Evolutionary conservation across 352 stramenopile genomes (phyloP), one percentile per base, ranked within the genome.

Genomic region (Phytophthora gonapodyides): DNA sequence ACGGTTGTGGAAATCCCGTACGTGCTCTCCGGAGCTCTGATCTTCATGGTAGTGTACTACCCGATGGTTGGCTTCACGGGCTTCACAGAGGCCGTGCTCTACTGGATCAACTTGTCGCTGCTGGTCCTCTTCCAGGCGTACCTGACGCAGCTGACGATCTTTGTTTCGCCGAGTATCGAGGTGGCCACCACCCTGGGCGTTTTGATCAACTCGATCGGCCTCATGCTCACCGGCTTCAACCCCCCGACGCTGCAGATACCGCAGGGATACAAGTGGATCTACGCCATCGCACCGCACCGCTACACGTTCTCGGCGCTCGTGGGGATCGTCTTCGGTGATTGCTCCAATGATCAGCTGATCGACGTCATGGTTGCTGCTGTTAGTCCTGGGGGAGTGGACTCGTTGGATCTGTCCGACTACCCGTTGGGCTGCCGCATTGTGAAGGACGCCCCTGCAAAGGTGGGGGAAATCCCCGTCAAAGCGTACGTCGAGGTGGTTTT

Each of bases 201-300:
- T 19, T 50, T 76, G 12, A 31, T 73, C 54, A 73, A 71, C 27
- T 40, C 59, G 5, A 49, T 78, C 36, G 67, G 61, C 12, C 64
- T 68, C 51, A 41, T 76, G 24, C 75, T 78, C 44, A 73, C 75
- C 44, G 70, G 70, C 16, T 78, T 71, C 63, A 78, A 71, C 36
- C 70, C 70, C 45, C 69, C 65, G 7, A 38, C 65, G 16, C 41
- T 31, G 13, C 45, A 54, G n/a, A 79, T 80, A 37, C 73, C 73
- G 1, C 10, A 19, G 0, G 69, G 57, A 2, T 81, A 75, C 53
- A 70, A 73, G 44, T 81, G 67, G 73, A 42, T 78, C 41, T 78
- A 78, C 46, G 36, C 42, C 19, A 63, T 76, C 40, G 60, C 48
- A 4, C 69, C 69, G 9, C 64, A 69, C 30, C 53, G 68, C 9